Conservation (phyloP, 192 early-diverging fungal species). For the Coemansia sp. region DNA sequence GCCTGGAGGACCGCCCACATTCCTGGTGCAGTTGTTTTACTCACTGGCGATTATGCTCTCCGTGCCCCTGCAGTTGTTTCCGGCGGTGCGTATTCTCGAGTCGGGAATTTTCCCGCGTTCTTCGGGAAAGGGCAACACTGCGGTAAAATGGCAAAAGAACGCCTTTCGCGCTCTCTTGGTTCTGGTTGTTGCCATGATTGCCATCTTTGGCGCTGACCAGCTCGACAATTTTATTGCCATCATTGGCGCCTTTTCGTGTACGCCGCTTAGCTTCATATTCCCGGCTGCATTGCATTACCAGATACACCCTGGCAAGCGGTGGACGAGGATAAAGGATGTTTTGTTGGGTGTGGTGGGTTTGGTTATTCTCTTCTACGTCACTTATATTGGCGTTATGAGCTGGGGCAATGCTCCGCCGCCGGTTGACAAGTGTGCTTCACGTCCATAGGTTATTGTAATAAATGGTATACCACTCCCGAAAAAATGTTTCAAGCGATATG, state of each 20-base stretch:
- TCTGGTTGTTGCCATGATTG: conserved; percentile 63
- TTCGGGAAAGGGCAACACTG: conserved; percentile 70
- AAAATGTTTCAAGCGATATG: not conserved
- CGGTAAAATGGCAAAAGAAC: conserved; percentile 90
- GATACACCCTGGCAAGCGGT: conserved; percentile 47
- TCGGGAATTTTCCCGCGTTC: conserved; percentile 73
- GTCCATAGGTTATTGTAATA: not conserved
- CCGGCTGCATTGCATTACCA: conserved; percentile 80
- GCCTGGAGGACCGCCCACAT: conserved; percentile 61
- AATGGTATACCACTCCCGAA: not conserved
- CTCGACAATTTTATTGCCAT: conserved; percentile 84
- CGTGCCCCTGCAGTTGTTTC: conserved; percentile 89
- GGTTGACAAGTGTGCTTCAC: conserved; percentile 22
- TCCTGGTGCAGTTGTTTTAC: conserved; percentile 78
- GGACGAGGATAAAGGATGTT: conserved; percentile 58
- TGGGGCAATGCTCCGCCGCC: conserved; percentile 36
- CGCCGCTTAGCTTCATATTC: conserved; percentile 79
- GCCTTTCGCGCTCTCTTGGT: conserved; percentile 68
- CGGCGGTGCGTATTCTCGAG: conserved; percentile 89
- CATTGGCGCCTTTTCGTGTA: conserved; percentile 78
- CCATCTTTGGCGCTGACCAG: conserved; percentile 74
- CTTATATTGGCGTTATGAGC: conserved; percentile 52
- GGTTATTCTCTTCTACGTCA: conserved; percentile 78
- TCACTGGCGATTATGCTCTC: conserved; percentile 92
- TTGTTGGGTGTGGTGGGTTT: conserved; percentile 63